A percentile compares a stretch with the other conserved stretches of the same genome.
Conservation (phyloP, 2,329 filamentous ascomycete genomes). For the Neofusicoccum kwambonambiense region DNA sequence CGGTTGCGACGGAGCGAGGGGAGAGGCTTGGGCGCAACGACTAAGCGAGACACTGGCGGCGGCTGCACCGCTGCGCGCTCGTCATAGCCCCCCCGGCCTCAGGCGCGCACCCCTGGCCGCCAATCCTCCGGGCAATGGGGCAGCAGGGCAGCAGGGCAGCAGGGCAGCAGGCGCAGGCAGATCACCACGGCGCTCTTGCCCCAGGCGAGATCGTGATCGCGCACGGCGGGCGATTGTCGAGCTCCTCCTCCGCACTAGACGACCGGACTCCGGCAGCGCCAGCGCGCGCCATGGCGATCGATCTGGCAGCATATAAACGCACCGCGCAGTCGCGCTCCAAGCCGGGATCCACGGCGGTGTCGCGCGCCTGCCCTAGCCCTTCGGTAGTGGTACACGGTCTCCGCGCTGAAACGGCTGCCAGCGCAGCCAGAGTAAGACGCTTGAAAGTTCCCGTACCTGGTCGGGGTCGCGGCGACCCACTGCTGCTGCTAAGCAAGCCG, state of each 20-base stretch:
- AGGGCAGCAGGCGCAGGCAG: background rate
- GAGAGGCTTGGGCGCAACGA: slow-evolving; percentile 4
- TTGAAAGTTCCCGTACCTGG: background rate
- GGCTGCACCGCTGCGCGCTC: background rate
- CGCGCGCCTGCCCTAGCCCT: background rate
- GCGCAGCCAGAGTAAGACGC: slow-evolving; percentile 5
- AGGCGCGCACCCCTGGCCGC: slow-evolving; percentile 9
- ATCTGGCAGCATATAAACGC: slow-evolving; percentile 12
- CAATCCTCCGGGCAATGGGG: background rate
- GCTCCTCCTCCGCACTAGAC: background rate
- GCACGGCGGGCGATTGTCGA: no score
- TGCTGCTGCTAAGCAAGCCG: background rate
- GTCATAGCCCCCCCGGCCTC: background rate
- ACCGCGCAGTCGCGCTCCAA: background rate
- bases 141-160: no score
- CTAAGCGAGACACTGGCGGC: slow-evolving; percentile 19
- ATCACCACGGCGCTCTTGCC: background rate
- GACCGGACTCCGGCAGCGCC: background rate
- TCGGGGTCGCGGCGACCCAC: background rate
- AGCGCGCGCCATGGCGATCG: background rate
- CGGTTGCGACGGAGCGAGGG: slow-evolving; percentile 9
- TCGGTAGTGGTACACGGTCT: background rate
- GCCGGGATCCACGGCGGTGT: background rate
- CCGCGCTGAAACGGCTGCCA: slow-evolving; percentile 6
- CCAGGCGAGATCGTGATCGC: background rate